phyloP scores from a whole-genome alignment of 176 grass and related monocot genomes.

The Panicum miliaceum region DNA sequence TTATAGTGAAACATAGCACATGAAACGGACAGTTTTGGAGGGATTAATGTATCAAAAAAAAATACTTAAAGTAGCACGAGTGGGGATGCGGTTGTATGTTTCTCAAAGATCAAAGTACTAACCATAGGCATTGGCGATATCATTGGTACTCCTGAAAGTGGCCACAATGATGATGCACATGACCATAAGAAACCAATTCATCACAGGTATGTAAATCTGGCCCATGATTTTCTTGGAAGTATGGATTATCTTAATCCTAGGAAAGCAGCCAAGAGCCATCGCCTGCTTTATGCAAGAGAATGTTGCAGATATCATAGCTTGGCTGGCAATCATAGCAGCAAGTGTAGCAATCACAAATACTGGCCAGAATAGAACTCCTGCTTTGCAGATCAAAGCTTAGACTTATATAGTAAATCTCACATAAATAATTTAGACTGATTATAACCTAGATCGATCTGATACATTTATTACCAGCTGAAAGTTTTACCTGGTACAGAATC shows the following conservation, averaged over 20 bases:
- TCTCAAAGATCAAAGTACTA: slow-evolving; percentile 28
- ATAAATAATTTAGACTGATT: slow-evolving; percentile 23
- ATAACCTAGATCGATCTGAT: slow-evolving; percentile 4
- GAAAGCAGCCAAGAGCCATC: slow-evolving; percentile 97
- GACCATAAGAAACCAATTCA: slow-evolving; percentile 97
- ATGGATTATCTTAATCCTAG: slow-evolving; percentile 91
- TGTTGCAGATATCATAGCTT: slow-evolving; percentile 99
- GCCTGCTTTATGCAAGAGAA: slow-evolving; percentile 99
- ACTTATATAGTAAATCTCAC: slow-evolving; percentile 9
- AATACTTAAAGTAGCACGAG: background rate
- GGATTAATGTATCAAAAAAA: background rate
- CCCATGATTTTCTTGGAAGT: slow-evolving; percentile 96
- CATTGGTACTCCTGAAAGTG: slow-evolving; percentile 84
- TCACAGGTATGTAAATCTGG: slow-evolving; percentile 97
- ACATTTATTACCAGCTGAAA: slow-evolving; percentile 25
- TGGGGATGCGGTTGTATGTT: slow-evolving; percentile 12
- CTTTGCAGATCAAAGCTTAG: slow-evolving; percentile 39
- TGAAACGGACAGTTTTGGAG: background rate
- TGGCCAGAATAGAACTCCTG: slow-evolving; percentile 89
- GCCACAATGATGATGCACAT: slow-evolving; percentile 94
- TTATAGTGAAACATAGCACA: background rate
- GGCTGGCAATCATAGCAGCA: slow-evolving; percentile 98
- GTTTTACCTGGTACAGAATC: slow-evolving; percentile 89
- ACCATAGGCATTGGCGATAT: slow-evolving; percentile 99
- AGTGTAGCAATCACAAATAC: slow-evolving; percentile 94